Evolutionary conservation across 768 basidiomycete species (phyloP), one percentile per base, ranked within the genome.

Genomic region (Calvatia gigantea): DNA sequence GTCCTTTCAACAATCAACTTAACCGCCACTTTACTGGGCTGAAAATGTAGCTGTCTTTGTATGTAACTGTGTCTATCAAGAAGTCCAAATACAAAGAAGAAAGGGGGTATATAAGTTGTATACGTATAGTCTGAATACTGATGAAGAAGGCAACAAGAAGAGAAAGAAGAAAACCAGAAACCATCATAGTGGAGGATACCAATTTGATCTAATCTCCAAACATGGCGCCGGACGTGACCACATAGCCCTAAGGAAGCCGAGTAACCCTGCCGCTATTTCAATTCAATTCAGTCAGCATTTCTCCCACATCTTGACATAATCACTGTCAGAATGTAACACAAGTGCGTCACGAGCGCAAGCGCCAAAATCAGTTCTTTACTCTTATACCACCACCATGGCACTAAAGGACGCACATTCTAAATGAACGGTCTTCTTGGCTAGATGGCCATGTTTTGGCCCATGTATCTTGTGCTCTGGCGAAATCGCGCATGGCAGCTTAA

Each of bases 371-470:
- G 41, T 21, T 23, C 7, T 42, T 23, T 23, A 27, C 23, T 38
- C 42, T 58, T 47, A 66, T 65, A 75, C 45, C 33, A 23, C 31
- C 19, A 38, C 28, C 6, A 37, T 19, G 41, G 31, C 8, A 35
- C 38, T 25, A 61, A 50, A 60, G 48, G 19, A 73, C 85, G 61
- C 60, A 88, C 87, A 94, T 80, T 54, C 86, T 79, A 59, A 94
- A 84, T 11, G 88, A 82, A 25, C 84, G 73, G 43, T 84, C 81
- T 42, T 82, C 75, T 14, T 75, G 68, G 41, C 68, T 78, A 17
- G 67, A 62, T 1, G 87, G 85, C 92, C 92, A 94, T 4, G 88
- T 88, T 53, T 70, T 64, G 51, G 71, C 74, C 92, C 92, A 94
- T 9, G 73, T 76, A 33, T 72, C 71, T 69, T 88, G 79, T 3